Conservation (phyloP, 1,139 yeast species). For the Pichiaceae sp. region DNA sequence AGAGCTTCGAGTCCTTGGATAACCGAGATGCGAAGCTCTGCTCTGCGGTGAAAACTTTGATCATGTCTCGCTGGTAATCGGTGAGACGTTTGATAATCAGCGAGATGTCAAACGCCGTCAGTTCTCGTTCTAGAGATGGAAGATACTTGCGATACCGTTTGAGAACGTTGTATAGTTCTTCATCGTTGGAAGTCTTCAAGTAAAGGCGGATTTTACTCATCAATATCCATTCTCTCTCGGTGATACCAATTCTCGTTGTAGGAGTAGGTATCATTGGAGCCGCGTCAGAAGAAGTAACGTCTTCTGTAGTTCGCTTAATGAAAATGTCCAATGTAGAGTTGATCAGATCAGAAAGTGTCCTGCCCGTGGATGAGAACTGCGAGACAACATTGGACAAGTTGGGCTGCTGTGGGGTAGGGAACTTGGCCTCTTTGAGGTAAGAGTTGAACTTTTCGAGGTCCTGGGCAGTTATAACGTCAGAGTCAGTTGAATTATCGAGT, state of each 20-base stretch:
- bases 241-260: neutral
- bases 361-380: neutral
- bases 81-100: constrained; percentile 8
- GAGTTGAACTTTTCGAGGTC: constrained; percentile 1
- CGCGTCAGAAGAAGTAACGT: too few species aligned
- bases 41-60: constrained; percentile 9
- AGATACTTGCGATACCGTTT: constrained; percentile 11
- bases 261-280: too few species aligned
- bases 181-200: constrained; percentile 1
- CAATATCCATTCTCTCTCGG: neutral
- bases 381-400: neutral
- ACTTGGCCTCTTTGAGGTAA: neutral
- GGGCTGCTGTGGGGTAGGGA: neutral
- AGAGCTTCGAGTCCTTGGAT: constrained; percentile 7
- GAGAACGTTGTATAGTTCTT: neutral
- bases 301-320: too few species aligned
- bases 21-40: constrained; percentile 13
- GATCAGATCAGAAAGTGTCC: neutral
- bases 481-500: neutral
- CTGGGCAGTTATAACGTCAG: neutral
- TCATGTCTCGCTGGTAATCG: constrained; percentile 5
- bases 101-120: constrained; percentile 2
- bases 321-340: neutral
- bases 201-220: neutral
- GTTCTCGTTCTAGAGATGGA: neutral